Conservation (phyloP, 306 rosid species). For the Cicer bijugum region DNA sequence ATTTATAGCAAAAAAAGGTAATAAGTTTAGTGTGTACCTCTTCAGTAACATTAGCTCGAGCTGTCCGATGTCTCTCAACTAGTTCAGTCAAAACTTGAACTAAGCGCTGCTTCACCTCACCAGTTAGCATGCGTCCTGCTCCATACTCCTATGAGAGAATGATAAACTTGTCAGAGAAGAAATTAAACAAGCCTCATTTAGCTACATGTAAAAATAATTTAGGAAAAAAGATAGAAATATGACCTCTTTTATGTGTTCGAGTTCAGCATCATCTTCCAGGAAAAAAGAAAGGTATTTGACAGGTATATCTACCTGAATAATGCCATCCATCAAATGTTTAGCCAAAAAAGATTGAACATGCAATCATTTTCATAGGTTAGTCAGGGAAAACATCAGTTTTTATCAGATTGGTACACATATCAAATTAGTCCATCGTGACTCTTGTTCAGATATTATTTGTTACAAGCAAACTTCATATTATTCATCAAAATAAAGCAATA, state of each 20-base stretch:
- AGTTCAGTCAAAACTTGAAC: slow-evolving; percentile 69
- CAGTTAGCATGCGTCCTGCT: slow-evolving; percentile 90
- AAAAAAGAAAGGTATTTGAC: slow-evolving; percentile 80
- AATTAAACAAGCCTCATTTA: slow-evolving; percentile 1
- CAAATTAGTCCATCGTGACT: slow-evolving; percentile 15
- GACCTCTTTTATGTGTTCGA: slow-evolving; percentile 72
- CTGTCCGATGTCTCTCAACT: slow-evolving; percentile 83
- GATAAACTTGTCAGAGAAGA: slow-evolving; percentile 35
- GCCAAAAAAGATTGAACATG: neutral
- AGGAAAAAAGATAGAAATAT: slow-evolving; percentile 30
- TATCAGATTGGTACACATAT: neutral
- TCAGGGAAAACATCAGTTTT: neutral
- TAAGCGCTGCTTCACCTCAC: slow-evolving; percentile 88
- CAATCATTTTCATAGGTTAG: too few species aligned
- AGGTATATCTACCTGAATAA: slow-evolving; percentile 90
- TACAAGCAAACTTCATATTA: slow-evolving; percentile 14
- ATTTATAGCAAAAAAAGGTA: neutral
- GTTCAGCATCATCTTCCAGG: slow-evolving; percentile 83
- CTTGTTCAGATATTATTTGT: neutral
- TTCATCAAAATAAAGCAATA: slow-evolving; percentile 31
- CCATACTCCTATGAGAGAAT: slow-evolving; percentile 69
- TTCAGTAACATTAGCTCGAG: slow-evolving; percentile 88
- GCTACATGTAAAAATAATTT: slow-evolving; percentile 25
- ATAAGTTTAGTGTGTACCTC: slow-evolving; percentile 63
- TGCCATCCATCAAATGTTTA: slow-evolving; percentile 9